A percentile compares a stretch with the other conserved stretches of the same genome.
These are phyloP conservation scores for Phytopythium litorale DNA, from an alignment of 352 stramenopile genomes.

Conservation along the genomic window DNA sequence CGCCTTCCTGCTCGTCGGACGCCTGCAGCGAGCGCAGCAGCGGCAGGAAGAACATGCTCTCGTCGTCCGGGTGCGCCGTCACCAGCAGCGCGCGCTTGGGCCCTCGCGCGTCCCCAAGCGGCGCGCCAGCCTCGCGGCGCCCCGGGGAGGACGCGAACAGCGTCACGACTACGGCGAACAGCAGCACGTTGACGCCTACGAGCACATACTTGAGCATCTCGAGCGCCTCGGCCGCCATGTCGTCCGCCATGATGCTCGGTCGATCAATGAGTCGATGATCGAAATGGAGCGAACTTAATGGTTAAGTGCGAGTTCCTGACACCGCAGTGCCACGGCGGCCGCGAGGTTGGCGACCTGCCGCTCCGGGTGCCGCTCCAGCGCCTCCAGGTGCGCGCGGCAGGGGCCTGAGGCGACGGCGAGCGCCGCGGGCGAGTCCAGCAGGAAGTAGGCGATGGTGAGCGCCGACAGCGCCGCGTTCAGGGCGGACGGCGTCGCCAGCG, in stretches of 20 bases:
- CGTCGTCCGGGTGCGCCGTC: slow-evolving; percentile 95
- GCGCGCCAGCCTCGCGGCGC: background rate
- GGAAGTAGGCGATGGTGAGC: slow-evolving; percentile 58
- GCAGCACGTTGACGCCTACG: slow-evolving; percentile 50
- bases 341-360: slow-evolving; percentile 51
- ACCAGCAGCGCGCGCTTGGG: slow-evolving; percentile 75
- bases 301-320: slow-evolving; percentile 28
- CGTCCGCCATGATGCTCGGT: slow-evolving; percentile 11
- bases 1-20: slow-evolving; percentile 4
- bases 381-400: slow-evolving; percentile 26
- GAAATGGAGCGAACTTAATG: no score
- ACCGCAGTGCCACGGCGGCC: slow-evolving; percentile 29
- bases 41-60: slow-evolving; percentile 97
- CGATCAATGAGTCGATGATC: background rate
- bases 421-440: slow-evolving; percentile 59
- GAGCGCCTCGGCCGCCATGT: slow-evolving; percentile 34
- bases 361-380: slow-evolving; percentile 25
- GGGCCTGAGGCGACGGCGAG: slow-evolving; percentile 29
- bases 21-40: slow-evolving; percentile 67
- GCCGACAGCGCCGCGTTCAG: slow-evolving; percentile 51
- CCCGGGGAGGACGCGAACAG: slow-evolving; percentile 22
- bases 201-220: slow-evolving; percentile 60
- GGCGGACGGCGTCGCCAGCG: slow-evolving; percentile 8
- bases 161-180: slow-evolving; percentile 42
- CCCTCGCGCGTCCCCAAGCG: slow-evolving; percentile 1